Conservation (phyloP, 139 green algal genomes). For the Trebouxia sp. region DNA sequence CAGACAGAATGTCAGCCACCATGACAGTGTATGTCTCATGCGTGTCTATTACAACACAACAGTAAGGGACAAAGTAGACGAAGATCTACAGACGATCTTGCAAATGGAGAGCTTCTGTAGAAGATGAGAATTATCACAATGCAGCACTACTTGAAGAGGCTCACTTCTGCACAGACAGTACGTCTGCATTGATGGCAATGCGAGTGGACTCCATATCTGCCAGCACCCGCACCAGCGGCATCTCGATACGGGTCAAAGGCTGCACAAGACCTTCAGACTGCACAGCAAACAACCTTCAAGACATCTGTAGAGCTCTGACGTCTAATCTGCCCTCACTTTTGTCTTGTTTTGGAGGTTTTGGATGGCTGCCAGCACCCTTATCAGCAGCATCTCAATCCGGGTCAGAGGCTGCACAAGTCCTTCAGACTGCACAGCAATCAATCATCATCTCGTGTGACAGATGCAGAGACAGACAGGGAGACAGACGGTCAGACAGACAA, state of each 20-base stretch:
- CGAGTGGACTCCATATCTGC: conserved; percentile 67
- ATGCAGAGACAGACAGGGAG: background rate
- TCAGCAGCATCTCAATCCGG: conserved; percentile 74
- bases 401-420: conserved; percentile 50
- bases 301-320: too few relatives aligned
- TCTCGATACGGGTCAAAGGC: conserved; percentile 61
- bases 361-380: conserved; percentile 70
- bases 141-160: too few relatives aligned
- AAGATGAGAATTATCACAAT: too few relatives aligned
- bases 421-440: conserved; percentile 29
- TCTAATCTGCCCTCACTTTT: too few relatives aligned
- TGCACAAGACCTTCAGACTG: conserved; percentile 46
- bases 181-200: conserved; percentile 39
- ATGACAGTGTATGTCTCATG: too few relatives aligned
- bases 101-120: too few relatives aligned
- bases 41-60: too few relatives aligned
- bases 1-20: too few relatives aligned
- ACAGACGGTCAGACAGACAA: background rate
- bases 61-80: too few relatives aligned
- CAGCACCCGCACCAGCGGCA: conserved; percentile 75
- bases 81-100: too few relatives aligned
- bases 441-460: too few relatives aligned
- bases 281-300: conserved; percentile 17
- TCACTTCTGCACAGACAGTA: background rate
- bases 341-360: too few relatives aligned